A percentile compares a stretch with the other conserved stretches of the same genome.
Evolutionary conservation across 1,139 yeast species (phyloP).

Genomic region (Starmera stellimalicola): DNA sequence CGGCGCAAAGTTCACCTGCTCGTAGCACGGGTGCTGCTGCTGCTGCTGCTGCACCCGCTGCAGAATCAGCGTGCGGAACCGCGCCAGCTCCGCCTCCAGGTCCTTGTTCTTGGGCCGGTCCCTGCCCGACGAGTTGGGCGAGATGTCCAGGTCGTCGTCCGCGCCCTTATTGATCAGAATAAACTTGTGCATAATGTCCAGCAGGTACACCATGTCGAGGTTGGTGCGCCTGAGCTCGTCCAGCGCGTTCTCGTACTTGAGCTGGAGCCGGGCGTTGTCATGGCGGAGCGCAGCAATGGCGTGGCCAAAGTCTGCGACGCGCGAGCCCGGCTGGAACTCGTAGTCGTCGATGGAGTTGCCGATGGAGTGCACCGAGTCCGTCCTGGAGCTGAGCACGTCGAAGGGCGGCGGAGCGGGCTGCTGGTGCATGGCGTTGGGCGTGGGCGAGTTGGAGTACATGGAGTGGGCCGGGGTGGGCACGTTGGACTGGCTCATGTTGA

Average conservation of each 20-base stretch:
- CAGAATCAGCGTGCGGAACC: constrained; percentile 18
- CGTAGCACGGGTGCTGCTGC: no score
- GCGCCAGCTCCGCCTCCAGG: constrained; percentile 17
- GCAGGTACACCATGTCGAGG: constrained; percentile 37
- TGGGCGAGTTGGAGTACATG: no score
- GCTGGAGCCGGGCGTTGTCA: constrained; percentile 29
- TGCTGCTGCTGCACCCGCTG: constrained; percentile 15
- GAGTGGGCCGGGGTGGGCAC: background rate
- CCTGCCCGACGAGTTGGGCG: constrained; percentile 11
- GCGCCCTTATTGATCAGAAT: constrained; percentile 2
- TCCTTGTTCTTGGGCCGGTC: constrained; percentile 6
- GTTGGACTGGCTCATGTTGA: background rate
- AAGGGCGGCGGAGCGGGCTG: background rate
- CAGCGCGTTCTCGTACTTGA: constrained; percentile 36
- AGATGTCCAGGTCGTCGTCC: constrained; percentile 1
- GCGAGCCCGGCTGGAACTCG: constrained; percentile 3
- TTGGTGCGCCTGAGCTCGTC: constrained; percentile 39
- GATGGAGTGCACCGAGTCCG: background rate
- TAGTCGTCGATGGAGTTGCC: background rate
- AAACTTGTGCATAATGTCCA: constrained; percentile 36
- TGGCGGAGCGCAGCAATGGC: constrained; percentile 28
- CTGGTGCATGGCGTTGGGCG: background rate
- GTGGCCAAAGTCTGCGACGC: constrained; percentile 33
- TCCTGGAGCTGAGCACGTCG: background rate
- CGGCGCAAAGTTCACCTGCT: constrained; percentile 17